Evolutionary conservation across 208 protist genomes (phyloP), one percentile per base, ranked within the genome.

Genomic region (Naegleria lovaniensis): DNA sequence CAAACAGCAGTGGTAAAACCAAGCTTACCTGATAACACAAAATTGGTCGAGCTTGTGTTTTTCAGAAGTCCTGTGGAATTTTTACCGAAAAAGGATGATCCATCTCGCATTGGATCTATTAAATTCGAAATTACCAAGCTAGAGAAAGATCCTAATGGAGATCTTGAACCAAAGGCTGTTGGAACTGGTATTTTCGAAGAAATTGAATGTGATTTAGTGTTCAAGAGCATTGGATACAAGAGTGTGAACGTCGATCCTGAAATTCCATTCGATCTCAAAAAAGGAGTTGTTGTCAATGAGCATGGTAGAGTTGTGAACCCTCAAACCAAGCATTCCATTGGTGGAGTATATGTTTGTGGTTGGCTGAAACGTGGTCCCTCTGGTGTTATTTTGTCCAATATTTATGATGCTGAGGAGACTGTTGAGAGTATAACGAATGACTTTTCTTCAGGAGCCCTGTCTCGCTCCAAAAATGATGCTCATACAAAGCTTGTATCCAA

Each of bases 351-450:
- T 93, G 96, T 94, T 92, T 92, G 94, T 38, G 97, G 97, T 19
- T 98, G 97, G 97, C 93, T 94, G 84, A 97, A 97, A 93, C 96
- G 95, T 41, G 97, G 97, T 15, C 95, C 97, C 33, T 95, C 94
- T 83, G 97, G 97, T 11, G 95, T 97, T 79, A 98, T 98, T 55
- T 88, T 96, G 19, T 92, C 84, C 36, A 93, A 92, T 58, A 87
- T 93, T 25, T 38, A 15, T 59, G 92, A 94, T 89, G 92, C 91
- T 22, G 22, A 91, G n/a, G 91, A 93, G 33, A 93, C 91, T n/a
- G 89, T 52, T 40, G 51, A 39, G 40, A 9, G 51, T 22, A 85
- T 93, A 38, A 13, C n/a, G 6, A 48, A 43, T 25, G 29, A 93
- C 40, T n/a, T 36, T 59, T 33, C 6, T 5, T 40, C 33, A 16